Evolutionary conservation across 345 rosid genomes (phyloP), one percentile per base, ranked within the genome.

Genomic region (Salix dunnii): DNA sequence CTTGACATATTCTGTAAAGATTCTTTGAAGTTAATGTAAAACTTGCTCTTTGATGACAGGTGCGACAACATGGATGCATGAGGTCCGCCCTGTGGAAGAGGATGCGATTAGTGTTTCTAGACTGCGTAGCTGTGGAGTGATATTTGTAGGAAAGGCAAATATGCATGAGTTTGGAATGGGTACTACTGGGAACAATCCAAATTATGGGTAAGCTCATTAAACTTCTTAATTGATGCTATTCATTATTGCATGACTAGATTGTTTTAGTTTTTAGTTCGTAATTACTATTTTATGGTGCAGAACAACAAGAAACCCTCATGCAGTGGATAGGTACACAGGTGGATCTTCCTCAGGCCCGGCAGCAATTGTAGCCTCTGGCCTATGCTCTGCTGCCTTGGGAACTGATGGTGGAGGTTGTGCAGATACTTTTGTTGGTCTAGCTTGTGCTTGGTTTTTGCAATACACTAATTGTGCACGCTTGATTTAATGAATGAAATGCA

Each of bases 101-200:
- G 97, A 94, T 77, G 94, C 94, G 48, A 90, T 86, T 71, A 82
- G 83, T 83, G 95, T 94, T 82, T 86, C 91, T 55, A 86, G 89
- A 80, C 81, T 91, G 71, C 91, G 98, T 7, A 79, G 82, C 36
- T 93, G 98, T 74, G 97, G 97, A 74, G 97, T 91, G 70, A 83
- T 94, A 83, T 80, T 94, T 25, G 77, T 94, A 23, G 98, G 98
- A 11, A 93, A 93, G 91, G 93, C 97, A 66, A 93, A 93, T 83
- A 90, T 93, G 97, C 98, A 93, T 80, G 97, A 93, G 82, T 11
- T 93, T 75, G 98, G 98, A 85, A 90, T 93, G 97, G 98, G 98
- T 14, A 91, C 97, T 17, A 93, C 98, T 20, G 97, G 98, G 79
- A 93, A 93, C 82, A 93, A 91, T 89, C 87, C 97, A 12, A 91